phyloP scores from a whole-genome alignment of 106 monocot genomes.

The Dioscorea dumetorum region DNA sequence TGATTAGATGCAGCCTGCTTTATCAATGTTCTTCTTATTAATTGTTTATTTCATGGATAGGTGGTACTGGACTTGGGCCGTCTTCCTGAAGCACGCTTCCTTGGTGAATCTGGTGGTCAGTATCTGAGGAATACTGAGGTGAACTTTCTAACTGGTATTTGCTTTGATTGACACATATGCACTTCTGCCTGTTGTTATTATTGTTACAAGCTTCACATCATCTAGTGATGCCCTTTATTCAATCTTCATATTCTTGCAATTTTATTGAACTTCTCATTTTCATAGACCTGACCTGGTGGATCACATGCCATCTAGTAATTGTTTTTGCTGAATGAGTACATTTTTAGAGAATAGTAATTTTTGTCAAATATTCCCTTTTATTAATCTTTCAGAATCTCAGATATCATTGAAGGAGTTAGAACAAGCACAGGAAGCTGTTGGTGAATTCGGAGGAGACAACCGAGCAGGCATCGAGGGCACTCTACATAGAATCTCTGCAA shows the following conservation, averaged over 20 bases:
- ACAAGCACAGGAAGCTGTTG: constrained; percentile 79
- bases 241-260: no score
- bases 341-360: no score
- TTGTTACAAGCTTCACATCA: no score
- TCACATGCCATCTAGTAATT: no score
- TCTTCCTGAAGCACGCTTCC: constrained; percentile 80
- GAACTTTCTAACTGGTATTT: background rate
- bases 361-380: background rate
- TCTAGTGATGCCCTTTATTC: no score
- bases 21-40: no score
- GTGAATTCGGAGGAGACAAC: constrained; percentile 94
- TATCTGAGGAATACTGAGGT: constrained; percentile 81
- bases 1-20: no score
- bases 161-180: background rate
- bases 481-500: constrained; percentile 87
- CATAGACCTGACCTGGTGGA: no score
- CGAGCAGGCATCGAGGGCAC: constrained; percentile 94
- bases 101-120: constrained; percentile 81
- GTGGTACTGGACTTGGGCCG: constrained; percentile 86
- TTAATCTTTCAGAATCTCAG: constrained; percentile 43
- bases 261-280: no score
- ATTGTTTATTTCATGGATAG: constrained; percentile 9
- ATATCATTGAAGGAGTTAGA: constrained; percentile 75
- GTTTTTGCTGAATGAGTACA: no score
- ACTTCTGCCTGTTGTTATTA: background rate